Evolutionary conservation across 1,284 basidiomycete species (phyloP), one percentile per base, ranked within the genome.

Genomic region (Moniliophthora roreri): DNA sequence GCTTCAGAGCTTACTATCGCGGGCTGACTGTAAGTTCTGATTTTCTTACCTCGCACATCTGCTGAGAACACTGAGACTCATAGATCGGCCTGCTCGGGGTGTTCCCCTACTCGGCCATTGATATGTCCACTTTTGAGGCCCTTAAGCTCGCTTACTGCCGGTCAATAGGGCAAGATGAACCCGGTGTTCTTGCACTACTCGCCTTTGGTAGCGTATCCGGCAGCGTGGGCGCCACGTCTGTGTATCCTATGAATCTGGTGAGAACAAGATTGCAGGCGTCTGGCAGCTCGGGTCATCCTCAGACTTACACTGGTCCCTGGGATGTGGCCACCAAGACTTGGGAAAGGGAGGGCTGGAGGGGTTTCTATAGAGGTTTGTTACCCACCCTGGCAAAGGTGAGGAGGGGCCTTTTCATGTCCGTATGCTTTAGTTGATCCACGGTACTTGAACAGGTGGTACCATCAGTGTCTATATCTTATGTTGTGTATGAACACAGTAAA

Each of bases 211-310:
- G 91, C 62, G 72, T 95, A 58, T 95, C 92, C 9, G 93, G 93
- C 32, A 91, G 89, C 53, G 89, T 95, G 41, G 93, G 93, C n/a
- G 93, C 93, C 6, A 91, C 91, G 41, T 91, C 84, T 58, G 94
- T 96, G 35, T 97, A 95, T 69, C 94, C 91, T 5, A 77, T 96
- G 59, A 98, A 97, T 71, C 81, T 99, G 36, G 88, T 99, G 18
- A 84, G 96, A 24, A 99, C 97, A 9, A 85, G 96, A 46, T 69
- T 99, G 54, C 97, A 99, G 72, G 97, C 97, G 1, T 95, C 94
- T 0, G 97, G 97, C 1, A 95, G 93, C 0, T 84, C 90, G 0
- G 93, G 94, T 0, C 95, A 98, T 67, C 94, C 94, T 1, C 88
- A 95, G 60, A 77, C 75, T 15, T 99, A 99, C 70, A 84, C 80